Evolutionary conservation across 1,284 basidiomycete genomes (phyloP).

Genomic region (Ustilago trichophora): DNA sequence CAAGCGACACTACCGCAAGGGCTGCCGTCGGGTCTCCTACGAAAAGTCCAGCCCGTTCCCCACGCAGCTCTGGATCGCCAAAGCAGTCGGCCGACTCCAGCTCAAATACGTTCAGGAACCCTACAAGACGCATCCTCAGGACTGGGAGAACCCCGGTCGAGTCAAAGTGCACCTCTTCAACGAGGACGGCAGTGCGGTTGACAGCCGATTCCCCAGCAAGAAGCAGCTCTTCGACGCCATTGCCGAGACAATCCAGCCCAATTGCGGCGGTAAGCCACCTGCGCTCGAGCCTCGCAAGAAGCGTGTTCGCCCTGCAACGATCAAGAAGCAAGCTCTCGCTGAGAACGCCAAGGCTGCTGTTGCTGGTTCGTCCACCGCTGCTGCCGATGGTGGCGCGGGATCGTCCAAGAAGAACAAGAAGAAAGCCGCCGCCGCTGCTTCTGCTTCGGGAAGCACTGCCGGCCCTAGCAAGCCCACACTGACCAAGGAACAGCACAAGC

Average conservation of each 20-base stretch:
- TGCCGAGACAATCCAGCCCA: conserved; percentile 50
- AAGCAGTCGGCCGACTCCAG: conserved; percentile 80
- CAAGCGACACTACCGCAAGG: conserved; percentile 83
- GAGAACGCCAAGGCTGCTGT: conserved; percentile 37
- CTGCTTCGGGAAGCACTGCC: conserved; percentile 5
- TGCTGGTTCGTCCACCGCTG: conserved; percentile 12
- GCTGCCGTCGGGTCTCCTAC: conserved; percentile 82
- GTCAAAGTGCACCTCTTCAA: conserved; percentile 85
- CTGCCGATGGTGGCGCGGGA: conserved; percentile 9
- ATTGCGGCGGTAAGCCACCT: conserved; percentile 57
- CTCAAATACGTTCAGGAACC: conserved; percentile 83
- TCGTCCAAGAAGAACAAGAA: conserved; percentile 35
- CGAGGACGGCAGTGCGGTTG: conserved; percentile 78
- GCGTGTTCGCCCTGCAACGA: conserved; percentile 26
- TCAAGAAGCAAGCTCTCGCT: conserved; percentile 39
- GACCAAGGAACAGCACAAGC: conserved; percentile 36
- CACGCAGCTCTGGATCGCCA: conserved; percentile 86
- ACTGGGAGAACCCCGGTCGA: conserved; percentile 86
- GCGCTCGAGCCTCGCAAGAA: conserved; percentile 46
- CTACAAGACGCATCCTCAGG: conserved; percentile 86
- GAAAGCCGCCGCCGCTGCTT: conserved; percentile 10
- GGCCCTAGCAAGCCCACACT: conserved; percentile 27
- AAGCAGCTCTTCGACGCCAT: conserved; percentile 73
- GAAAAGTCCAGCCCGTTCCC: conserved; percentile 91
- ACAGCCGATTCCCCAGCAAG: conserved; percentile 75